Percentiles rank a stretch among this genome's conserved stretches.
Conservation (phyloP, 352 stramenopile genomes). For the Blastocystis sp. region DNA sequence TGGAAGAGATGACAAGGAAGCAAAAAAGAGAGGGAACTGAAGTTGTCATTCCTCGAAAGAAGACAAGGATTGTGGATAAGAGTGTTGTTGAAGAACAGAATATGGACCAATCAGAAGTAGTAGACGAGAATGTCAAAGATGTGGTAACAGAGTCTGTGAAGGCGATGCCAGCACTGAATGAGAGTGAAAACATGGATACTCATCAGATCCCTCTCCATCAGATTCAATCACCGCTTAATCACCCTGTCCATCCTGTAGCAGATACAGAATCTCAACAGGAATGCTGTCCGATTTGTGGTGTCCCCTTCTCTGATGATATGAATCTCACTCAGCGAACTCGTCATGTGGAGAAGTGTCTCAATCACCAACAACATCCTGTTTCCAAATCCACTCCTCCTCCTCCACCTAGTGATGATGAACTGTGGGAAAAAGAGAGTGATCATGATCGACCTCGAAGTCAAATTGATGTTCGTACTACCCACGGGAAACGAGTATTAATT, state of each 20-base stretch:
- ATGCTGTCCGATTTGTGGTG: slow-evolving; percentile 42
- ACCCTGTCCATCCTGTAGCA: too few species aligned
- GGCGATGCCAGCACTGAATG: too few species aligned
- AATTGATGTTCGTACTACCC: neutral
- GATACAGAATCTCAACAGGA: neutral
- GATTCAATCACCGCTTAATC: too few species aligned
- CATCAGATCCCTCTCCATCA: too few species aligned
- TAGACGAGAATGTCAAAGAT: too few species aligned
- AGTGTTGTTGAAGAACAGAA: neutral
- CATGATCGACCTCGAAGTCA: neutral
- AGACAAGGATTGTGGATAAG: neutral
- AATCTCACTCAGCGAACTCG: neutral
- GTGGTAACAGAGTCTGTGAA: too few species aligned
- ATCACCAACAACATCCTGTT: neutral
- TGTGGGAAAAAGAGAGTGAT: slow-evolving; percentile 1
- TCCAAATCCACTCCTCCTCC: neutral
- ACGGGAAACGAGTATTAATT: neutral
- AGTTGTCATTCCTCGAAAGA: neutral
- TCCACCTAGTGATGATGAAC: neutral
- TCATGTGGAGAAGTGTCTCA: slow-evolving; percentile 32
- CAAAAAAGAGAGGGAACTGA: neutral
- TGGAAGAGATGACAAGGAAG: neutral
- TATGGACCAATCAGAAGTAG: neutral
- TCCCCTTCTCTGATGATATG: neutral
- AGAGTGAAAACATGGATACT: too few species aligned